Evolutionary conservation across 257 asterid genomes (phyloP).

Genomic region (Penstemon davidsonii): DNA sequence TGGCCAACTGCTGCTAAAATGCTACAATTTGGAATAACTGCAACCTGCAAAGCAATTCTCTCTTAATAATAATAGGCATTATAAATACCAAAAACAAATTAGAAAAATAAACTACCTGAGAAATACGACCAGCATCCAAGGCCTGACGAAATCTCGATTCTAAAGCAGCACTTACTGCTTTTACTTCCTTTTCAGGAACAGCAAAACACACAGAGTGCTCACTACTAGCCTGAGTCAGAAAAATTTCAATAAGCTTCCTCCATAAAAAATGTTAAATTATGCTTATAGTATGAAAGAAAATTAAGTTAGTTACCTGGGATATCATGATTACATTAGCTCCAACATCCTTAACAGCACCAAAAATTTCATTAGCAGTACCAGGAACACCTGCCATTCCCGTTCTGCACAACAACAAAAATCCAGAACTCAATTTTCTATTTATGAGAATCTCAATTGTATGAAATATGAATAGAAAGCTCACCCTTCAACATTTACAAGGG

Average conservation of each 20-base stretch:
- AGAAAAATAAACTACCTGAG: slow-evolving; percentile 62
- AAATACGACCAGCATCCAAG: slow-evolving; percentile 92
- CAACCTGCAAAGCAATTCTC: slow-evolving; percentile 56
- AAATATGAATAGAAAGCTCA: slow-evolving; percentile 36
- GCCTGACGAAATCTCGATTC: slow-evolving; percentile 89
- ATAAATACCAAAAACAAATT: slow-evolving; percentile 1
- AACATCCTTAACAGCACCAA: slow-evolving; percentile 88
- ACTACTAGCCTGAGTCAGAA: slow-evolving; percentile 80
- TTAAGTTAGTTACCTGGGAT: slow-evolving; percentile 62
- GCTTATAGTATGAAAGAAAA: slow-evolving; percentile 1
- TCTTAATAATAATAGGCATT: no score
- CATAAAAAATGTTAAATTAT: slow-evolving; percentile 4
- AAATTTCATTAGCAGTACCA: slow-evolving; percentile 92
- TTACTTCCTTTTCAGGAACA: slow-evolving; percentile 92
- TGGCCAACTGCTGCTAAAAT: slow-evolving; percentile 98
- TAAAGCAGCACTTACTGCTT: slow-evolving; percentile 80
- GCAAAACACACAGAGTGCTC: slow-evolving; percentile 99
- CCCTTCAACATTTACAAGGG: slow-evolving; percentile 99
- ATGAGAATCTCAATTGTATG: background rate
- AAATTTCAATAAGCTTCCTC: slow-evolving; percentile 26
- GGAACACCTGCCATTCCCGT: slow-evolving; percentile 99
- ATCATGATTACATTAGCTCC: slow-evolving; percentile 98
- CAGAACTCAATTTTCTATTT: background rate
- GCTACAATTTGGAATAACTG: slow-evolving; percentile 87
- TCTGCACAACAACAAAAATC: slow-evolving; percentile 41